Evolutionary conservation across 2,329 filamentous ascomycete genomes (phyloP).

Genomic region (Penicillium sp.): DNA sequence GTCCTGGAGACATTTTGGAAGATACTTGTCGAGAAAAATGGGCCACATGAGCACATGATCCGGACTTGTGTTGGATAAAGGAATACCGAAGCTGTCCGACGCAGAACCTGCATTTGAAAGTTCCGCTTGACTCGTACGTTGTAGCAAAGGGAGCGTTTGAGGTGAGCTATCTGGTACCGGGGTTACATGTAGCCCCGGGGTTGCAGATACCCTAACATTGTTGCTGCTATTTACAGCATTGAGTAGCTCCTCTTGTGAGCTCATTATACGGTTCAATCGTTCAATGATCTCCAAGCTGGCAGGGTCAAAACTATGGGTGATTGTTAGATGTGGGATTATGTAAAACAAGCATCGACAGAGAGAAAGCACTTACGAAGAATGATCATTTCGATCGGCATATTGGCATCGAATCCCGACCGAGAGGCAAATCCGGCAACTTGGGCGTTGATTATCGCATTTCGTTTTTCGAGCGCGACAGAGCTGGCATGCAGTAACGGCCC

Average conservation of each 20-base stretch:
- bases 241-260: neutral
- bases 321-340: neutral
- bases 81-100: neutral
- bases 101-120: too few species aligned
- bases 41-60: neutral
- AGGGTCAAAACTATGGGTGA: neutral
- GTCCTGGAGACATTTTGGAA: neutral
- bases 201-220: neutral
- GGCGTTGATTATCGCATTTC: neutral
- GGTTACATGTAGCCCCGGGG: too few species aligned
- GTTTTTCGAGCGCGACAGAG: neutral
- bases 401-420: neutral
- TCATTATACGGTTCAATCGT: neutral
- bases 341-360: neutral
- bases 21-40: neutral
- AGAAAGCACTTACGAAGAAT: neutral
- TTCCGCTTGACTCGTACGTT: too few species aligned
- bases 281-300: neutral
- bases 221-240: neutral
- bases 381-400: neutral
- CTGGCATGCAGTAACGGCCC: neutral
- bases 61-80: neutral
- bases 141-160: too few species aligned
- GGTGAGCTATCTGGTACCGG: too few species aligned
- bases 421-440: neutral